Conservation (phyloP, 768 basidiomycete genomes). For the Phaeotremella skinneri region DNA sequence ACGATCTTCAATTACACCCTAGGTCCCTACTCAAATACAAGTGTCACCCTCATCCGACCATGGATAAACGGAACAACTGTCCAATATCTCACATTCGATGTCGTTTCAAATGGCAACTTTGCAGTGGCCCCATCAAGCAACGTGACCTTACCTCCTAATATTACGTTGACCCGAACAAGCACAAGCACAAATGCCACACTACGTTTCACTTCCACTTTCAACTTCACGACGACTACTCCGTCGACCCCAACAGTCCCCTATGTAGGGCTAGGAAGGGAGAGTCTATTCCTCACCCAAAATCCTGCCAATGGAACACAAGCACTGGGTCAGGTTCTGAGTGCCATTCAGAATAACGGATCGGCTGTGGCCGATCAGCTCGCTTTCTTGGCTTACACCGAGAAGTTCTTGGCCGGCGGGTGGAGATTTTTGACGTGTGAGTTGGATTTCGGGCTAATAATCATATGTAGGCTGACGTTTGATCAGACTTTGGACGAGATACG, state of each 20-base stretch:
- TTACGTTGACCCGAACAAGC: conserved; percentile 51
- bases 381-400: conserved; percentile 54
- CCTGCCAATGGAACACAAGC: conserved; percentile 40
- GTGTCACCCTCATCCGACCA: conserved; percentile 53
- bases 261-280: conserved; percentile 48
- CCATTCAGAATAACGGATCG: conserved; percentile 43
- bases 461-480: not conserved
- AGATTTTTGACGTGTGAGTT: conserved; percentile 53
- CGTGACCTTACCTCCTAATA: conserved; percentile 50
- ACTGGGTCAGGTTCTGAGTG: conserved; percentile 45
- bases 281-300: conserved; percentile 49
- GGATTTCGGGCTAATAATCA: not conserved
- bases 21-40: conserved; percentile 48
- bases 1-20: conserved; percentile 57
- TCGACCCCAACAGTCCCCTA: conserved; percentile 34
- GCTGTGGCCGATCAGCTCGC: conserved; percentile 49
- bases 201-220: conserved; percentile 47
- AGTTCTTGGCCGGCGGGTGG: conserved; percentile 57
- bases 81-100: conserved; percentile 44
- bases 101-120: conserved; percentile 51
- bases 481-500: conserved; percentile 53
- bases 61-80: conserved; percentile 55
- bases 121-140: conserved; percentile 51
- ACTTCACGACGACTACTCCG: conserved; percentile 54
- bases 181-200: conserved; percentile 30